phyloP scores from a whole-genome alignment of 768 basidiomycete genomes.

The Kwoniella bestiolae region DNA sequence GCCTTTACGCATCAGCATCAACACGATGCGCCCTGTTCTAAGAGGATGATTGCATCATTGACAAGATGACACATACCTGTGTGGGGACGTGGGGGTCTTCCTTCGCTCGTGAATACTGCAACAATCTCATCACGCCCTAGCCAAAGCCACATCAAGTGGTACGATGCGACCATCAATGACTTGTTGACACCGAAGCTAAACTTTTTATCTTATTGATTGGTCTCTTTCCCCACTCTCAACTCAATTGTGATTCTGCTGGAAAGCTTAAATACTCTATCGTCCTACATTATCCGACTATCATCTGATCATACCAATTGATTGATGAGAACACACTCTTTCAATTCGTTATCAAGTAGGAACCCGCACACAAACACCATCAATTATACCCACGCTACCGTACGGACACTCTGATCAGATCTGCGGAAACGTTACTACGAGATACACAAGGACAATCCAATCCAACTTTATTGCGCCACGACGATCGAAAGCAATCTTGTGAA shows the following conservation, averaged over 20 bases:
- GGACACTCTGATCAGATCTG: not conserved
- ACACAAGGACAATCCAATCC: conserved; percentile 6
- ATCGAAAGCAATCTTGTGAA: not conserved
- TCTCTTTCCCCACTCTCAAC: not conserved
- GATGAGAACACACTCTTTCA: too few relatives aligned
- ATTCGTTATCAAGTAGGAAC: too few relatives aligned
- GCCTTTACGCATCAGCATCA: not conserved
- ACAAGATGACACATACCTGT: not conserved
- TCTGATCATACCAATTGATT: too few relatives aligned
- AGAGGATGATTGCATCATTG: not conserved
- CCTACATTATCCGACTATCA: too few relatives aligned
- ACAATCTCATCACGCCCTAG: too few relatives aligned
- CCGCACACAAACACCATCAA: too few relatives aligned
- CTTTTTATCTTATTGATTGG: not conserved
- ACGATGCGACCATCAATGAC: not conserved
- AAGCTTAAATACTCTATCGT: not conserved
- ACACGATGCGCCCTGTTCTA: not conserved
- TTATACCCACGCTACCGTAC: too few relatives aligned
- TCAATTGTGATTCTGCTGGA: not conserved
- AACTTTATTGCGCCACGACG: conserved; percentile 5
- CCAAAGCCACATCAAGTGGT: too few relatives aligned
- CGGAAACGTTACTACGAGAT: not conserved
- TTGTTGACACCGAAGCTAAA: not conserved
- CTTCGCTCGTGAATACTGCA: too few relatives aligned
- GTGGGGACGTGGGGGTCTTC: not conserved